These are phyloP conservation scores for Bisporella sp. DNA, from an alignment of 2,329 filamentous ascomycete species.

Conservation along the genomic window DNA sequence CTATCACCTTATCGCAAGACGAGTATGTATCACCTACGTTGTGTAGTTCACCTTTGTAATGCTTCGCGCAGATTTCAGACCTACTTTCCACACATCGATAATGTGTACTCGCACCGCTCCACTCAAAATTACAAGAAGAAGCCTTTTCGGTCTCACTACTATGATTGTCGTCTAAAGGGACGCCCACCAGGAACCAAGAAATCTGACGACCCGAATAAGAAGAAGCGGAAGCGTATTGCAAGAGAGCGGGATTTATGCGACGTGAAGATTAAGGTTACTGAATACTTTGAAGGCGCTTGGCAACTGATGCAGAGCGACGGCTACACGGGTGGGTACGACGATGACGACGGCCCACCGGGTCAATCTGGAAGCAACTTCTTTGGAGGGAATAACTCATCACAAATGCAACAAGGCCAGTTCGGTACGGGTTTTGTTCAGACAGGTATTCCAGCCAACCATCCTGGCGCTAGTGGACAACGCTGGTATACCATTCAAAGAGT, in stretches of 20 bases:
- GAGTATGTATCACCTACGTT: slow-evolving; percentile 43
- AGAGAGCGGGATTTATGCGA: slow-evolving; percentile 74
- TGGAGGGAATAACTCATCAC: slow-evolving; percentile 16
- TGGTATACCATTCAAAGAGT: slow-evolving; percentile 73
- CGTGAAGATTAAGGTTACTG: slow-evolving; percentile 81
- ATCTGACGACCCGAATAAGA: slow-evolving; percentile 72
- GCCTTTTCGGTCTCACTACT: slow-evolving; percentile 77
- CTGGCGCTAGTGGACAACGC: slow-evolving; percentile 42
- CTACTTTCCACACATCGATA: slow-evolving; percentile 79
- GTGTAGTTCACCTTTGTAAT: not conserved
- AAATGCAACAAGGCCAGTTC: slow-evolving; percentile 28
- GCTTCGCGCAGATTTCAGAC: slow-evolving; percentile 55
- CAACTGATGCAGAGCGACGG: slow-evolving; percentile 24
- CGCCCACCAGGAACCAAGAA: slow-evolving; percentile 73
- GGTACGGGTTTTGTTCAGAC: slow-evolving; percentile 33
- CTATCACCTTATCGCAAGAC: slow-evolving; percentile 65
- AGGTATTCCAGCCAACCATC: slow-evolving; percentile 35
- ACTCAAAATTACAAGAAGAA: slow-evolving; percentile 77
- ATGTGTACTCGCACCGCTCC: slow-evolving; percentile 77
- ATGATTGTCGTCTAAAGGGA: slow-evolving; percentile 77
- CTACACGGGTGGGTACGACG: slow-evolving; percentile 11
- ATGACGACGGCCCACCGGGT: slow-evolving; percentile 22
- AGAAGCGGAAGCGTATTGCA: slow-evolving; percentile 72
- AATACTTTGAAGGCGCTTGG: slow-evolving; percentile 57
- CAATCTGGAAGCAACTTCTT: slow-evolving; percentile 25